Evolutionary conservation across 2,329 filamentous ascomycete genomes (phyloP), one percentile per base, ranked within the genome.

Genomic region (Neonectria faginata): DNA sequence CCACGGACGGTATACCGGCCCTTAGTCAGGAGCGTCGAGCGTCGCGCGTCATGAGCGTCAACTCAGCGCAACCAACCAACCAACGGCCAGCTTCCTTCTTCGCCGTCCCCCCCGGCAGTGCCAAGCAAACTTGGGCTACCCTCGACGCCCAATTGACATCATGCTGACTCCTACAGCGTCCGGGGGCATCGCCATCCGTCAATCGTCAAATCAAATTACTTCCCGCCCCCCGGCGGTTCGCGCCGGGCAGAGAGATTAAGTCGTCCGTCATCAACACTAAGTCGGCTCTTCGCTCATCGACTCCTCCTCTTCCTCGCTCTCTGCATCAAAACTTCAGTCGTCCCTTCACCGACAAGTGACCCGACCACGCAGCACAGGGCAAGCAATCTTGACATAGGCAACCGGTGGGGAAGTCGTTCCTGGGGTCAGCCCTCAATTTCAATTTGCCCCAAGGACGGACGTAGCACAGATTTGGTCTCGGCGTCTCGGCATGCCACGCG

Each of bases 101-200:
- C 69, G 67, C 65, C 57, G n/a, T 8, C 60, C 57, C 57, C 25
- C 25, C 59, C 58, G 50, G 53, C 42, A 39, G 44, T 56, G 62
- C 67, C 69, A 69, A 70, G 64, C 48, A 16, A 57, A 57, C 29
- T 57, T 39, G 52, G 64, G 68, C 57, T 65, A 64, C 64, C 44
- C 64, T 66, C 65, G 51, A 64, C 65, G 52, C 64, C 65, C 61
- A 60, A 62, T 70, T 73, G 69, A 72, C 65, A 71, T 73, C 71
- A 73, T 68, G 64, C 61, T 70, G 67, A 64, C 64, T 69, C 55
- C 31, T 20, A 39, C 42, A 53, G 51, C 57, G 53, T 42, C 52
- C 60, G 57, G 55, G 47, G 53, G 62, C 39, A 36, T 54, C 45
- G 44, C 41, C 53, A 48, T 52, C 55, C 27, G 48, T 47, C 50